Evolutionary conservation across 1,284 basidiomycete species (phyloP).

Genomic region (Ceratobasidium sp.): DNA sequence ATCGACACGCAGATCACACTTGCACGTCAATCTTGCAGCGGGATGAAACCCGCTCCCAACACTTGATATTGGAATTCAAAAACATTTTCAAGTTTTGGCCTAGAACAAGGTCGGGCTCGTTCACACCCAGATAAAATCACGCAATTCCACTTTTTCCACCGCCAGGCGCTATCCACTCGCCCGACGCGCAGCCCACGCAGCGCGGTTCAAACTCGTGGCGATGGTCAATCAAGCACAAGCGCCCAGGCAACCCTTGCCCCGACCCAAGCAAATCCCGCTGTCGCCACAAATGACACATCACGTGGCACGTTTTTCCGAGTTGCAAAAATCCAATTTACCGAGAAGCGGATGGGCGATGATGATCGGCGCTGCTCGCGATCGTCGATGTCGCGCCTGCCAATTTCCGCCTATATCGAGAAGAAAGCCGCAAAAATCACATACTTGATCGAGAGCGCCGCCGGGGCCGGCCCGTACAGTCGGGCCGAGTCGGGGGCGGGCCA

Average conservation of each 20-base stretch:
- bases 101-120: not conserved
- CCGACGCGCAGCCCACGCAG: not conserved
- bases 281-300: slow-evolving; percentile 16
- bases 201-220: not conserved
- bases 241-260: not conserved
- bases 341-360: slow-evolving; percentile 38
- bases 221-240: not conserved
- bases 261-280: slow-evolving; percentile 8
- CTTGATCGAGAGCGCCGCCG: not conserved
- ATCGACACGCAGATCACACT: not conserved
- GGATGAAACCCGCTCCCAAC: not conserved
- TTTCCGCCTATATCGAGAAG: slow-evolving; percentile 7
- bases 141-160: not conserved
- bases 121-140: not conserved
- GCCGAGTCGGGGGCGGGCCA: slow-evolving; percentile 6
- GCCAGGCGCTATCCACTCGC: not conserved
- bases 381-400: slow-evolving; percentile 18
- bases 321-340: not conserved
- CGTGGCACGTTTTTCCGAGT: slow-evolving; percentile 2
- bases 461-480: slow-evolving; percentile 4
- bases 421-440: slow-evolving; percentile 7
- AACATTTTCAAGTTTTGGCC: not conserved
- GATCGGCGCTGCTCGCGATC: slow-evolving; percentile 36
- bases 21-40: not conserved
- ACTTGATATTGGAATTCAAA: not conserved